phyloP scores from a whole-genome alignment of 352 stramenopile genomes.

The Phytophthora litchii region DNA sequence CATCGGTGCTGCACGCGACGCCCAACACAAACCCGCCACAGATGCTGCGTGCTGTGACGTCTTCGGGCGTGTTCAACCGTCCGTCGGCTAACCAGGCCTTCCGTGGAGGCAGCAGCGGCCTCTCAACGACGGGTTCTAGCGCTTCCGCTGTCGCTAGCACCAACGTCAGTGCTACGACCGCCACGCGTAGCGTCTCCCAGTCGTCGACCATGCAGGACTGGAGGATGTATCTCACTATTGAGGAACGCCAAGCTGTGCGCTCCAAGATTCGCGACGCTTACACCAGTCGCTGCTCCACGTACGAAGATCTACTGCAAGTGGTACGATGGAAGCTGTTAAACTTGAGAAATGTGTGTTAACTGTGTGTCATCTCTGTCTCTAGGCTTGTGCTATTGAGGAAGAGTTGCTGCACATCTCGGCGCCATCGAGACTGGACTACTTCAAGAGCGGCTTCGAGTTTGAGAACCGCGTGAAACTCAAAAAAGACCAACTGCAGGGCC shows the following conservation, averaged over 20 bases:
- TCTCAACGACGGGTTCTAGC: conserved; percentile 18
- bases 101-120: conserved; percentile 30
- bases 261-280: conserved; percentile 90
- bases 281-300: conserved; percentile 81
- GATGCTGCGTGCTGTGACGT: conserved; percentile 85
- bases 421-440: conserved; percentile 89
- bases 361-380: conserved; percentile 8
- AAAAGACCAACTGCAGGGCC: conserved; percentile 87
- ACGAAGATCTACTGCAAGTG: conserved; percentile 90
- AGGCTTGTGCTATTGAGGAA: conserved; percentile 90
- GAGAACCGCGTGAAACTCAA: conserved; percentile 91
- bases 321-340: conserved; percentile 37
- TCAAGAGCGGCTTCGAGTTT: conserved; percentile 92
- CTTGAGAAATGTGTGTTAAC: conserved; percentile 1
- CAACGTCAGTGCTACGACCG: conserved; percentile 35
- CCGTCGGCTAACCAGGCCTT: conserved; percentile 39
- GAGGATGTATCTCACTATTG: conserved; percentile 91
- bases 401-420: conserved; percentile 90
- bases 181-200: conserved; percentile 66
- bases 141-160: conserved; percentile 15
- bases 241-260: conserved; percentile 87
- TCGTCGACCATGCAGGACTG: conserved; percentile 84
- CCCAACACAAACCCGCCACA: conserved; percentile 76
- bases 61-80: conserved; percentile 83
- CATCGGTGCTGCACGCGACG: conserved; percentile 75